These are phyloP conservation scores for Cyberlindnera misumaiensis DNA, from an alignment of 805 yeast species.

Conservation along the genomic window DNA sequence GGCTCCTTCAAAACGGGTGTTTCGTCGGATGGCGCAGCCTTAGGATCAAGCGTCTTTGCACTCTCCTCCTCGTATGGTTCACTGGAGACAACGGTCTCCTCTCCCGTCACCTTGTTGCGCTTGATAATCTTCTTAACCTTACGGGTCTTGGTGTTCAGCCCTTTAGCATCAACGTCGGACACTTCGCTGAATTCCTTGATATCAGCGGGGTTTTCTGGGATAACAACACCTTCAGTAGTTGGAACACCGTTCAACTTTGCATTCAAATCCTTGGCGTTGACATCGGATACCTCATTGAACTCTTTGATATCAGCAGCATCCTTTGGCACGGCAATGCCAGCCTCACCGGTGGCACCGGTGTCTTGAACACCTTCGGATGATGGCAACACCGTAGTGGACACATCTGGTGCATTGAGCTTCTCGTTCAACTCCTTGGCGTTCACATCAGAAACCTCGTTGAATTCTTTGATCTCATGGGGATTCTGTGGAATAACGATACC, in stretches of 20 bases:
- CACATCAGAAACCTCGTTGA: slow-evolving; percentile 40
- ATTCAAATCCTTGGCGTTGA: slow-evolving; percentile 54
- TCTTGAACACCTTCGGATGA: slow-evolving; percentile 34
- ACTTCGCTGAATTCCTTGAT: slow-evolving; percentile 60
- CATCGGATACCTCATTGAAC: slow-evolving; percentile 49
- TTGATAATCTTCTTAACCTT: slow-evolving; percentile 33
- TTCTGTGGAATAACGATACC: slow-evolving; percentile 60
- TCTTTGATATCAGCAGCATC: slow-evolving; percentile 62
- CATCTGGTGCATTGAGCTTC: slow-evolving; percentile 7
- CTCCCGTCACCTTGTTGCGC: slow-evolving; percentile 36
- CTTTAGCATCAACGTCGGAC: slow-evolving; percentile 48
- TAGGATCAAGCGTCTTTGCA: slow-evolving; percentile 10
- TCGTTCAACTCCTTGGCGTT: slow-evolving; percentile 45
- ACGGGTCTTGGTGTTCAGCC: slow-evolving; percentile 31
- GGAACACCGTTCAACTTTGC: slow-evolving; percentile 23
- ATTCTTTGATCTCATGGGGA: slow-evolving; percentile 51
- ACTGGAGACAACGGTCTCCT: slow-evolving; percentile 29
- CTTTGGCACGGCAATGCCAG: slow-evolving; percentile 60
- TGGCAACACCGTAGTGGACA: slow-evolving; percentile 40
- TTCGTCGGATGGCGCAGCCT: slow-evolving; percentile 2
- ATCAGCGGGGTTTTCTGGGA: slow-evolving; percentile 58
- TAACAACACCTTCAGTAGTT: slow-evolving; percentile 39
- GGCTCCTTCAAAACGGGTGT: slow-evolving; percentile 3
- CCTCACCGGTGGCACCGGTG: slow-evolving; percentile 50
- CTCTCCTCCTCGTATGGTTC: slow-evolving; percentile 21